These are phyloP conservation scores for Chrysanthemum makinoi DNA, from an alignment of 129 eudicot genomes.

Conservation along the genomic window DNA sequence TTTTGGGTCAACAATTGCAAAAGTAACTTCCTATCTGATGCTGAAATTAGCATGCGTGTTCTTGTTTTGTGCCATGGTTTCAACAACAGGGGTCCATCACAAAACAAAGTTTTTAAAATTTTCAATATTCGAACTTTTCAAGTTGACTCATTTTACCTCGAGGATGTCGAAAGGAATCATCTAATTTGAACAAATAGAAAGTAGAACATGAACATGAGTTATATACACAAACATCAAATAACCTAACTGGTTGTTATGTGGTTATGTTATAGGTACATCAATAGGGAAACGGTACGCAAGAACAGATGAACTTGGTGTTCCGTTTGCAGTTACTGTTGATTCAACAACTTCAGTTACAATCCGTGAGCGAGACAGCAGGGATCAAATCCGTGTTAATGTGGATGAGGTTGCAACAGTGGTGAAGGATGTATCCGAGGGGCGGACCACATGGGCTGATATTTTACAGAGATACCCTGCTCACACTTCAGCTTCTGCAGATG, in stretches of 20 bases:
- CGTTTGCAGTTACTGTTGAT: slow-evolving; percentile 71
- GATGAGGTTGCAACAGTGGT: slow-evolving; percentile 62
- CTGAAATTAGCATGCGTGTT: too few species aligned
- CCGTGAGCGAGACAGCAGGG: slow-evolving; percentile 64
- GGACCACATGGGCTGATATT: slow-evolving; percentile 53
- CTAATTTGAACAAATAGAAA: neutral
- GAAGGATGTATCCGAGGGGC: slow-evolving; percentile 58
- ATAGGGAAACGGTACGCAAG: slow-evolving; percentile 76
- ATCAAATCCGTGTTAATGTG: slow-evolving; percentile 59
- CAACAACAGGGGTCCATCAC: too few species aligned
- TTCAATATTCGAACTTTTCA: too few species aligned
- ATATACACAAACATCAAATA: neutral
- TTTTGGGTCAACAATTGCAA: too few species aligned
- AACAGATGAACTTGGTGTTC: slow-evolving; percentile 77
- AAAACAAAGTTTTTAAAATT: too few species aligned
- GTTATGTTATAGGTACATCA: slow-evolving; percentile 51
- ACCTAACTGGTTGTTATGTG: neutral
- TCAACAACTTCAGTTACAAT: slow-evolving; percentile 56
- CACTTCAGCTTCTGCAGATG: slow-evolving; percentile 44
- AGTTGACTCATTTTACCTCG: too few species aligned
- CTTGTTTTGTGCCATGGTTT: too few species aligned
- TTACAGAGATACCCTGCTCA: slow-evolving; percentile 40
- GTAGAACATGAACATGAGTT: neutral
- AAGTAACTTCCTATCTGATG: too few species aligned
- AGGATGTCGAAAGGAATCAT: too few species aligned